These are phyloP conservation scores for Neurospora tetrasperma DNA, from an alignment of 495 filamentous ascomycete species.

Conservation along the genomic window DNA sequence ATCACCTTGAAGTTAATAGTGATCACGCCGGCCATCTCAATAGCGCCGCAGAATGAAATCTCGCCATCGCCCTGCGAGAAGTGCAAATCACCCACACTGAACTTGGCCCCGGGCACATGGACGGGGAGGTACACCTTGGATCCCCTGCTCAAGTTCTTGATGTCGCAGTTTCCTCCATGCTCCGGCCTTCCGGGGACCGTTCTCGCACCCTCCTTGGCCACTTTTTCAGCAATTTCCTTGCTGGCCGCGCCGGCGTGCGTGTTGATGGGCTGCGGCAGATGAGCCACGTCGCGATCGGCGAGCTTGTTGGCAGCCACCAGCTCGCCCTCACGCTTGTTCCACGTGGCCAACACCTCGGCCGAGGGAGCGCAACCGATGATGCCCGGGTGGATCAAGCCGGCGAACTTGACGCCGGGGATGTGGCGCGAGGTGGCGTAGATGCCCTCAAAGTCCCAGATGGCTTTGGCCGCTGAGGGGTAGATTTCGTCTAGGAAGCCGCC, in stretches of 20 bases:
- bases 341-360: conserved; percentile 49
- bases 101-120: conserved; percentile 74
- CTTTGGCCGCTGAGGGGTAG: conserved; percentile 83
- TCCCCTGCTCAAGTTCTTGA: conserved; percentile 69
- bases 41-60: conserved; percentile 92
- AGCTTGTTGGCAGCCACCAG: conserved; percentile 59
- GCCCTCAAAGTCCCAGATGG: conserved; percentile 97
- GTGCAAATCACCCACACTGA: conserved; percentile 86
- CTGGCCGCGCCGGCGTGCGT: conserved; percentile 61
- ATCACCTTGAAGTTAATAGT: conserved; percentile 86
- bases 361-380: conserved; percentile 89
- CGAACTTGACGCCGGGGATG: conserved; percentile 79
- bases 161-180: conserved; percentile 69
- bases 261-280: conserved; percentile 61
- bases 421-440: conserved; percentile 88
- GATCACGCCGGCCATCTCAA: conserved; percentile 92
- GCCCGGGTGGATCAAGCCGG: conserved; percentile 89
- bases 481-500: conserved; percentile 88
- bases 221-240: conserved; percentile 52
- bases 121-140: conserved; percentile 87
- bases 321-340: conserved; percentile 75
- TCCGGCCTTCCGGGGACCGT: conserved; percentile 75
- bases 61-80: conserved; percentile 90
- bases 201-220: conserved; percentile 77
- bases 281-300: conserved; percentile 64